Evolutionary conservation across 345 rosid species (phyloP), one percentile per base, ranked within the genome.

Genomic region (Salix koriyanagi): DNA sequence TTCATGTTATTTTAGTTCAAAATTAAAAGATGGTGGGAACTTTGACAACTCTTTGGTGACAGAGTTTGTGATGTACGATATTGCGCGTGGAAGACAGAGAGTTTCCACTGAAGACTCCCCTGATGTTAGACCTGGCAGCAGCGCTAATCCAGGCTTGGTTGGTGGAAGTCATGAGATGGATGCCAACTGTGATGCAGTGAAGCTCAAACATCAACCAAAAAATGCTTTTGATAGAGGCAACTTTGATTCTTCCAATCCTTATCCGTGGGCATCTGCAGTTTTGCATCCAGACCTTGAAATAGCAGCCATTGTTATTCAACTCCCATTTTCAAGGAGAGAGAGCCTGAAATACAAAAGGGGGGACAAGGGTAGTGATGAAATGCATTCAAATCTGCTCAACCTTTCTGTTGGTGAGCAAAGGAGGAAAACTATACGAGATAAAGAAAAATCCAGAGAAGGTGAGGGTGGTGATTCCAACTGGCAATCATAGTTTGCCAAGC

Each of bases 31-130:
- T 69, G 85, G 77, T 28, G 83, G 87, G 61, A 82, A 64, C 64
- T 84, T 72, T 41, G 86, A 86, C 69, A 81, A 85, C 84, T 89
- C 93, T 39, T 52, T 88, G 85, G 83, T 92, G 77, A 87, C 88
- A 0, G 99, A 96, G 64, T 96, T 94, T 77, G 96, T 96, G 76
- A 77, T 92, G 79, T 90, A 85, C 25, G 97, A 91, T 77, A 86
- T 81, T 15, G 90, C 89, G 3, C 92, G 81, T 61, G 88, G 94
- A 30, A 78, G 84, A 65, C 80, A 85, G 62, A 78, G 79, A 69
- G 84, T 76, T 36, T 77, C 84, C 67, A 4, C 80, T 44, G 86
- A 78, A 69, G 81, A 76, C 61, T 84, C 82, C 4, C 62, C 80
- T 56, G 93, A 80, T 77, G 65, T 39, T 68, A 81, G 71, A 65